Evolutionary conservation across 192 early-diverging fungal genomes (phyloP).

Genomic region (Neocallimastix lanati): DNA sequence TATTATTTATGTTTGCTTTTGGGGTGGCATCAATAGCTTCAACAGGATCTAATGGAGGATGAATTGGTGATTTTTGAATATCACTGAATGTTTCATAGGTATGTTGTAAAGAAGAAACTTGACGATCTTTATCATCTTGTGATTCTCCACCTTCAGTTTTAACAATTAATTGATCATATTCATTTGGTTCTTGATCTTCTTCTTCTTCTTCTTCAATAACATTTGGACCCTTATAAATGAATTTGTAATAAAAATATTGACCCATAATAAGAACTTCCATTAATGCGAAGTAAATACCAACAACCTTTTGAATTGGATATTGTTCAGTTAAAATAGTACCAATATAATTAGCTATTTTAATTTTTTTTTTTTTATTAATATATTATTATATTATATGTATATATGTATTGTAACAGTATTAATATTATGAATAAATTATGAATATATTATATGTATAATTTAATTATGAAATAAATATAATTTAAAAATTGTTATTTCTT

Average conservation of each 20-base stretch:
- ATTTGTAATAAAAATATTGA: constrained; percentile 22
- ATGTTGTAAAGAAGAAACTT: background rate
- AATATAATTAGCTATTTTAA: constrained; percentile 9
- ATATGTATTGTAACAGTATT: too few species aligned
- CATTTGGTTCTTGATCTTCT: background rate
- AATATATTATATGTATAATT: too few species aligned
- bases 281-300: constrained; percentile 16
- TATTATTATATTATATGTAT: too few species aligned
- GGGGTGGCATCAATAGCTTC: background rate
- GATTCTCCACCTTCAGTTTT: background rate
- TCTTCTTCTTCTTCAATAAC: background rate
- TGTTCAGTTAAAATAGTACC: constrained; percentile 27
- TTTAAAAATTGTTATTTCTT: background rate
- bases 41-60: background rate
- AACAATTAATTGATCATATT: background rate
- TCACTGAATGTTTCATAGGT: background rate
- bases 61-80: background rate
- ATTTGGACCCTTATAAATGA: background rate
- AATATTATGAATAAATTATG: too few species aligned
- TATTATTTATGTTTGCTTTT: too few species aligned
- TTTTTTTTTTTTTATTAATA: too few species aligned
- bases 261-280: constrained; percentile 13
- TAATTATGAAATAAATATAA: constrained; percentile 3
- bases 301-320: constrained; percentile 13
- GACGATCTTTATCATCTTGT: background rate